Base-by-base conservation (phyloP, 2,329 filamentous ascomycete genomes). In the Penicillium sp. region DNA sequence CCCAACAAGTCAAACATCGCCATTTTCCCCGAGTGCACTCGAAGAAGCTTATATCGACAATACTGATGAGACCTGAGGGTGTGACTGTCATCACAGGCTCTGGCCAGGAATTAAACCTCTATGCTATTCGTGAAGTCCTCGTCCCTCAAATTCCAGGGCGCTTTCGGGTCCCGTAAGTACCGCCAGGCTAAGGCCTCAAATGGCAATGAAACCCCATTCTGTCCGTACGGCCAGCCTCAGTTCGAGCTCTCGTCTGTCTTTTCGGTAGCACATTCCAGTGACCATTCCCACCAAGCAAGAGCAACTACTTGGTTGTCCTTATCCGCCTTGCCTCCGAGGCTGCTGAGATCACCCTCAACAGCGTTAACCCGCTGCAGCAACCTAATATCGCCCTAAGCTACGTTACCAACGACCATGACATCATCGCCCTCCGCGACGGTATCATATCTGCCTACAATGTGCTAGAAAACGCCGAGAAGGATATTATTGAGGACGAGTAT, bases 161-260 rank as follows among this genome's bases (percentile, higher is more conserved):
- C 73, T 4, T 78, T 74, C 58, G 76, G 78, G 57, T 71, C 73
- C 0, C 77, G 77, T 0, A 76, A 79, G 38, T 84, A 82, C 56
- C 63, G 64, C 8, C 64, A 66, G 13, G 67, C 63, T 43, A 74
- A 74, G 53, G 65, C 63, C 10, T 56, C 61, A 3, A 74, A 75
- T 45, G 68, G 62, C 9, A 65, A 64, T 2, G 47, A 63, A 0
- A 79, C 82, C 48, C 78, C 78, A 2, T 81, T 81, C 57, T 73
- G 73, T 2, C 78, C 78, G 0, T 69, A 65, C 3, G 78, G 77
- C 6, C 77, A 82, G 62, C 79, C 79, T 24, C 79, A 82, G 55
- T 81, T 82, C 55, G 78, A 82, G 64, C 71, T 81, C 31, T 83
- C 57, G 75, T 84, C 10, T 69, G 72, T 45, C 74, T 83, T 70